phyloP scores from a whole-genome alignment of 495 filamentous ascomycete species.

The Penicillium paxilli region DNA sequence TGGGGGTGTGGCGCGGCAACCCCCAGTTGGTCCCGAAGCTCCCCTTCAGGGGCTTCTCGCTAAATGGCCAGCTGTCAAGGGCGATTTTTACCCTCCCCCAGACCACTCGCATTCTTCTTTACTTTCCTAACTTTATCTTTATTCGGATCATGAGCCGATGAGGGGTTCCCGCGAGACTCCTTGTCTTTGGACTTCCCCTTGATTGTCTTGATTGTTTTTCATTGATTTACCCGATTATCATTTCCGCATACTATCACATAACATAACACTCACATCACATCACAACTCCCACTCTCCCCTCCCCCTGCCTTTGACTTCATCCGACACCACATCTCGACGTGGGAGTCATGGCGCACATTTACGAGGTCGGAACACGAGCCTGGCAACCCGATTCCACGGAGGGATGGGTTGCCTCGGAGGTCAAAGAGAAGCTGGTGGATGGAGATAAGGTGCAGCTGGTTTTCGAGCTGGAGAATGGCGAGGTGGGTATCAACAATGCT shows the following conservation, averaged over 20 bases:
- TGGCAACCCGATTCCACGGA: constrained; percentile 96
- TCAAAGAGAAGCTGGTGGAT: constrained; percentile 79
- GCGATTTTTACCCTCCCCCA: constrained; percentile 12
- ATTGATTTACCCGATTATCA: no score
- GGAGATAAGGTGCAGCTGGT: constrained; percentile 84
- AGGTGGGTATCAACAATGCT: constrained; percentile 61
- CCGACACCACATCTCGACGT: neutral
- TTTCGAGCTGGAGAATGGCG: constrained; percentile 87
- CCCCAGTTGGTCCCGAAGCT: constrained; percentile 35
- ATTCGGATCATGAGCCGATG: constrained; percentile 30
- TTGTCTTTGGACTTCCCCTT: constrained; percentile 30
- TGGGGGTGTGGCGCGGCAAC: constrained; percentile 40
- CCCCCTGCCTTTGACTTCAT: neutral
- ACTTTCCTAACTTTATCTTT: constrained; percentile 14
- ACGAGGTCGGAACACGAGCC: constrained; percentile 95
- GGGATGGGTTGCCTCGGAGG: constrained; percentile 96
- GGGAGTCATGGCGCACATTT: constrained; percentile 82
- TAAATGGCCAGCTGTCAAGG: constrained; percentile 38
- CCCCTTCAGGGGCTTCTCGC: constrained; percentile 45
- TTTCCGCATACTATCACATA: no score
- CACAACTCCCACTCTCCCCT: neutral
- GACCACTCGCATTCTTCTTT: neutral
- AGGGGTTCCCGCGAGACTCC: constrained; percentile 28
- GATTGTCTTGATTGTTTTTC: constrained; percentile 16
- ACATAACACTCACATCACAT: neutral